Base-by-base conservation (phyloP, 2,329 filamentous ascomycete species). In the Stagonosporopsis rhizophila region DNA sequence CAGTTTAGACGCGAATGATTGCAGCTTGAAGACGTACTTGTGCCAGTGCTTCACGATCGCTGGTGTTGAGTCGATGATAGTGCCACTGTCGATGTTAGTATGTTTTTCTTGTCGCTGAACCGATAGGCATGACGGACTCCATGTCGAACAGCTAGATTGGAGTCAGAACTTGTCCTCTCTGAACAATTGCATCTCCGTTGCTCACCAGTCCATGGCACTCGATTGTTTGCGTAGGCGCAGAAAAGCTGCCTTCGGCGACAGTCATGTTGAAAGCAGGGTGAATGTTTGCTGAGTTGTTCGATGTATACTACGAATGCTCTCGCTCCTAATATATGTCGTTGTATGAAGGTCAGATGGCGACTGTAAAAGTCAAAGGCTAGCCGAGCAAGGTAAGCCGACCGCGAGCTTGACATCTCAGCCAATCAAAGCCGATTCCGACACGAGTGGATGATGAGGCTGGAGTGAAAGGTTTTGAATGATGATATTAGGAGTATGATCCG, bases 31-130 rank as follows among this genome's bases (percentile, higher is more conserved):
- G 6, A 71, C 82, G 76, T 75, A 89, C 87, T 81, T 81, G 53
- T 88, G 79, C 91, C 91, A 95, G 73, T 92, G 87, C 77, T 91
- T 91, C 48, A 87, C 82, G 37, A 95, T 88, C 8, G 91, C 91
- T 19, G 83, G 80, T 2, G 90, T 94, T 15, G 89, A 92, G 74
- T 94, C 90, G 68, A 94, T 92, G 62, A 94, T 89, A 17, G 90
- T 93, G 35, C 90, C 90, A 72, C 92, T 72, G 40, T 30, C 6
- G 37, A 27, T 17, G 35, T 70, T 51, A 66, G 57, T 22, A n/a
- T 28, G 17, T 14, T 11, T 8, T 6, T 30, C 3, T 35, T n/a
- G 15, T 20, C 4, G 14, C 2, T n/a, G 2, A 44, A 9, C 7
- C 9, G 5, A 5, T 0, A 17, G 35, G 6, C 23, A 2, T 20